Conservation (phyloP, 257 asterid species). For the Phtheirospermum japonicum region DNA sequence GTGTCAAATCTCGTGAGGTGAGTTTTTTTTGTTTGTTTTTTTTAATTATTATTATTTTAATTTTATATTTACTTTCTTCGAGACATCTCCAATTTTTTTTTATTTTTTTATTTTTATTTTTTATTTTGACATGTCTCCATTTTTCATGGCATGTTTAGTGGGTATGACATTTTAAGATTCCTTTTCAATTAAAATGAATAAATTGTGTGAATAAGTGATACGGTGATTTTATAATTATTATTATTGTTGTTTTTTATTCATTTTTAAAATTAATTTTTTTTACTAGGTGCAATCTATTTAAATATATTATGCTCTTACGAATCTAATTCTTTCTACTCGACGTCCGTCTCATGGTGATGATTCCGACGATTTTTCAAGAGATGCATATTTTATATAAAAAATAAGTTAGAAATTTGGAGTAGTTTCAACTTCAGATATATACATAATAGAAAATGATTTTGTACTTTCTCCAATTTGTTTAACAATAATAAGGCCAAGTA, state of each 20-base stretch:
- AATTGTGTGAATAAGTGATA: too few species aligned
- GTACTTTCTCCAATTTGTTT: background rate
- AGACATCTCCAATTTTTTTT: conserved; percentile 27
- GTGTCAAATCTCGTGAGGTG: conserved; percentile 64
- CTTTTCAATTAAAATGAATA: background rate
- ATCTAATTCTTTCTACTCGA: too few species aligned
- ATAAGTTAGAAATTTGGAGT: too few species aligned
- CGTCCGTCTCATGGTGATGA: too few species aligned
- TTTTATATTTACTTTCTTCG: background rate
- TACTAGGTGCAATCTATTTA: too few species aligned
- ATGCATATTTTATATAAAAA: too few species aligned
- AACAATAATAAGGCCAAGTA: conserved; percentile 12
- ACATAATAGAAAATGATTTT: background rate
- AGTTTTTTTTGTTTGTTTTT: conserved; percentile 15
- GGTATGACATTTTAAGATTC: background rate
- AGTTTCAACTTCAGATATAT: background rate
- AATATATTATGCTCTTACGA: too few species aligned
- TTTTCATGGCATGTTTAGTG: conserved; percentile 32
- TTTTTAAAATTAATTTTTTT: too few species aligned
- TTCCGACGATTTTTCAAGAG: too few species aligned
- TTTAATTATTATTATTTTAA: background rate
- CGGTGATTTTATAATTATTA: background rate
- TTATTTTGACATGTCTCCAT: conserved; percentile 19
- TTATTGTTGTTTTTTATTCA: too few species aligned
- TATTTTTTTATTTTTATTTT: background rate